Base-by-base conservation (phyloP, 345 rosid species). In the Citrus mangshanensis region DNA sequence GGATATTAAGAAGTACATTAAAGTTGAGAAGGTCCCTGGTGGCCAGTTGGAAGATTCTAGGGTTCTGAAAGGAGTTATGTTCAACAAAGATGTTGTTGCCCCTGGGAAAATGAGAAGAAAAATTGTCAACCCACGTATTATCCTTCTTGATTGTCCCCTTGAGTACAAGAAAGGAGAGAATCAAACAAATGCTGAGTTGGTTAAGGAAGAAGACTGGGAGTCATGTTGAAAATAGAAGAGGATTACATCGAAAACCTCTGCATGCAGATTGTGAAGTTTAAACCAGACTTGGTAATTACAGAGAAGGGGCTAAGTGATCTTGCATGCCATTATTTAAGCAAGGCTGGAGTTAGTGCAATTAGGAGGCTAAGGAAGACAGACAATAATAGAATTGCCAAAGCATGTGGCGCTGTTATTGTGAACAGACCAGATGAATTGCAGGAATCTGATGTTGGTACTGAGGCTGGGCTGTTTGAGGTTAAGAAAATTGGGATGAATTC, bases 121-220 rank as follows among this genome's bases (percentile, higher is more conserved):
- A 91, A 93, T 95, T 42, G 82, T 86, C 71, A 89, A 89, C 38
- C 99, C 99, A 3, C 93, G 97, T 7, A 80, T 95, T 78, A 90
- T 93, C 70, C 98, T 95, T 79, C 96, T 95, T 65, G 99, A 95
- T 75, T 90, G 88, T 62, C 98, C 99, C n/a, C 91, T 95, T 54
- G 99, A 95, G 89, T 93, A 95, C 89, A 95, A 95, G 87, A 95
- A 95, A 79, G 99, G 99, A 19, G 99, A 95, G 89, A 95, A 92
- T 87, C 99, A 95, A 83, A 95, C 99, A 74, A 95, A 93, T 82
- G 99, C 97, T 0, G 99, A 95, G 84, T 75, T 96, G 87, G 90
- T 92, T 51, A 91, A 83, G 81, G 98, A 96, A 87, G 99, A 94
- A 78, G 98, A 94, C 79, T 95, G 99, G 99, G 83, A 82, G 87